phyloP scores from a whole-genome alignment of 352 stramenopile species.

The Blastocystis sp. region DNA sequence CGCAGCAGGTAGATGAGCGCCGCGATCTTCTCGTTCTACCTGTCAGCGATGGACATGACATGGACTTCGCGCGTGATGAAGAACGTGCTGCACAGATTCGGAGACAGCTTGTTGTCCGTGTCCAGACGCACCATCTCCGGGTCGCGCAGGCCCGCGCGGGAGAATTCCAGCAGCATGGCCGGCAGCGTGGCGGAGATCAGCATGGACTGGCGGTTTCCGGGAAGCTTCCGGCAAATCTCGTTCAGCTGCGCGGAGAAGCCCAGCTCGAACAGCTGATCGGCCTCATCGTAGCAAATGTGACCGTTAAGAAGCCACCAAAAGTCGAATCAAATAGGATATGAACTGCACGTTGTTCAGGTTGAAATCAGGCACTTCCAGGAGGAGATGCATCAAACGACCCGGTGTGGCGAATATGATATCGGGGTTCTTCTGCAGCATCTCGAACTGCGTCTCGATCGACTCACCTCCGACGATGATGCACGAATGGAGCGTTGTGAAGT shows the following conservation, averaged over 20 bases:
- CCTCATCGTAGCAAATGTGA: constrained; percentile 91
- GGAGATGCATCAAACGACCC: constrained; percentile 85
- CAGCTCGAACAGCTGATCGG: constrained; percentile 98
- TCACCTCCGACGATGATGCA: constrained; percentile 91
- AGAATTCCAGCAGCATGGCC: constrained; percentile 94
- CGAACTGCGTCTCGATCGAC: constrained; percentile 95
- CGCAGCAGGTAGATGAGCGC: constrained; percentile 91
- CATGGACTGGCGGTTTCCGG: constrained; percentile 79
- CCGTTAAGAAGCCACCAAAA: constrained; percentile 67
- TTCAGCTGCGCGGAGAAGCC: constrained; percentile 94
- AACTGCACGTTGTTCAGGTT: constrained; percentile 85
- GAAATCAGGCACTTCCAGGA: constrained; percentile 83
- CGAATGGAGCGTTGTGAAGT: constrained; percentile 86
- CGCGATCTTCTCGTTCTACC: constrained; percentile 74
- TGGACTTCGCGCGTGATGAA: constrained; percentile 81
- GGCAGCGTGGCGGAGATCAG: constrained; percentile 94
- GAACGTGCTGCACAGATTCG: constrained; percentile 93
- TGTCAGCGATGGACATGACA: not conserved
- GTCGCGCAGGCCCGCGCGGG: constrained; percentile 90
- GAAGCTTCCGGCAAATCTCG: constrained; percentile 70
- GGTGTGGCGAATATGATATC: constrained; percentile 90
- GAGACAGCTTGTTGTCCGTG: constrained; percentile 93
- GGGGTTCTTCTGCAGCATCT: constrained; percentile 85
- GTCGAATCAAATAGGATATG: constrained; percentile 68
- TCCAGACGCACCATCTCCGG: constrained; percentile 94